Evolutionary conservation across 768 basidiomycete genomes (phyloP).

Genomic region (Cubamyces sp.): DNA sequence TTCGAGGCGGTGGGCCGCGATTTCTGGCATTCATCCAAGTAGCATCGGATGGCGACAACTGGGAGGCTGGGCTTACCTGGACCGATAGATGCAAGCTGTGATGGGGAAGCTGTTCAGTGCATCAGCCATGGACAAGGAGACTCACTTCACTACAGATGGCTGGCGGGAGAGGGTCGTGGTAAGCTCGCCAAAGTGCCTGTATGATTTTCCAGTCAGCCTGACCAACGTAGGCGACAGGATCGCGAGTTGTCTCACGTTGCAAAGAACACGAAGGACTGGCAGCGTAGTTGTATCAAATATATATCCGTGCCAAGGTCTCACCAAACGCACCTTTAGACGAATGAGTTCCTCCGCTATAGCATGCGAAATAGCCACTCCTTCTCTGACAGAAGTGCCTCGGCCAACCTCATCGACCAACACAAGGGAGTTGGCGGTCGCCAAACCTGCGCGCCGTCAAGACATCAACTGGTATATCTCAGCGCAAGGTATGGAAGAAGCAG

Average conservation of each 20-base stretch:
- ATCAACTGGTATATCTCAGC: background rate
- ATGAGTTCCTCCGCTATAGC: slow-evolving; percentile 84
- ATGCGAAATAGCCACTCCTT: slow-evolving; percentile 81
- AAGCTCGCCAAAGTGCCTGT: slow-evolving; percentile 82
- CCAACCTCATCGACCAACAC: slow-evolving; percentile 93
- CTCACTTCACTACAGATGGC: slow-evolving; percentile 82
- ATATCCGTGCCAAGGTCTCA: slow-evolving; percentile 7
- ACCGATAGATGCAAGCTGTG: slow-evolving; percentile 81
- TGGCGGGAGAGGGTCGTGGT: slow-evolving; percentile 73
- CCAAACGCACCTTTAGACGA: slow-evolving; percentile 59
- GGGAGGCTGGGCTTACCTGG: slow-evolving; percentile 50
- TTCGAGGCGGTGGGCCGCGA: slow-evolving; percentile 55
- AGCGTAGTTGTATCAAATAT: too few species aligned
- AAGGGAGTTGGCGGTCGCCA: slow-evolving; percentile 72
- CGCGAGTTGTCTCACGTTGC: slow-evolving; percentile 62
- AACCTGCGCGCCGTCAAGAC: slow-evolving; percentile 45
- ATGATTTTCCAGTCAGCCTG: background rate
- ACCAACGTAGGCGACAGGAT: background rate
- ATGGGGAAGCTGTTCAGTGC: slow-evolving; percentile 1
- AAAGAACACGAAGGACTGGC: slow-evolving; percentile 85
- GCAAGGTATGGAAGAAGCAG: background rate
- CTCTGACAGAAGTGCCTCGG: slow-evolving; percentile 84
- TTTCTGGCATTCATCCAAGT: slow-evolving; percentile 43
- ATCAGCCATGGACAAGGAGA: slow-evolving; percentile 9
- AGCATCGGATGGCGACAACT: background rate